Percentiles rank a stretch among this genome's conserved stretches.
These are phyloP conservation scores for Gnaphalium uliginosum DNA, from an alignment of 129 eudicot species.

Conservation along the genomic window DNA sequence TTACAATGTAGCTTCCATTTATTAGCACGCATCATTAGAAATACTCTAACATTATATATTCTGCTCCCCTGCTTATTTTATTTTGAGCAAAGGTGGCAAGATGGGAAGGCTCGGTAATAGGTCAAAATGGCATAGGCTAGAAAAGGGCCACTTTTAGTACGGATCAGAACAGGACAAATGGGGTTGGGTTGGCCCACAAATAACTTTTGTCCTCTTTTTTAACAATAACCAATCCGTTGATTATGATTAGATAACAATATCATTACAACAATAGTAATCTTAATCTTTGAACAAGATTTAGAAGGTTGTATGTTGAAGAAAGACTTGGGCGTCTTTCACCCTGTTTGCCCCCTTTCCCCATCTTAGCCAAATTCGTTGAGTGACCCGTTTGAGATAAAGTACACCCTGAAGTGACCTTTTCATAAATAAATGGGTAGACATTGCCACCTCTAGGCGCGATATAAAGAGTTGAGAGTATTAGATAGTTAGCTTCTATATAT, in stretches of 20 bases:
- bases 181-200: neutral
- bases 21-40: constrained; percentile 8
- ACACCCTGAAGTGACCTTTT: neutral
- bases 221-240: no score
- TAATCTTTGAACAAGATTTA: neutral
- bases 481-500: neutral
- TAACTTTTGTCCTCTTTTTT: no score
- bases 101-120: neutral
- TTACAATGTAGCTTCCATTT: constrained; percentile 13
- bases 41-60: neutral
- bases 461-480: neutral
- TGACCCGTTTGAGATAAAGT: neutral
- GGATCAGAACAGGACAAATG: neutral
- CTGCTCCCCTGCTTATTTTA: neutral
- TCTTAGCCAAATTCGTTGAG: neutral
- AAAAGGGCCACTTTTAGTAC: neutral
- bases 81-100: neutral
- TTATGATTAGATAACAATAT: no score
- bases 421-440: neutral
- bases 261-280: neutral
- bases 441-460: neutral
- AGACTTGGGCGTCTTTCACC: neutral
- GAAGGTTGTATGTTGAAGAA: neutral
- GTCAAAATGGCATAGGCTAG: neutral
- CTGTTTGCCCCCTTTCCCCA: neutral